These are phyloP conservation scores for Sordariomycetes sp. DNA, from an alignment of 2,329 filamentous ascomycete species.

Conservation along the genomic window DNA sequence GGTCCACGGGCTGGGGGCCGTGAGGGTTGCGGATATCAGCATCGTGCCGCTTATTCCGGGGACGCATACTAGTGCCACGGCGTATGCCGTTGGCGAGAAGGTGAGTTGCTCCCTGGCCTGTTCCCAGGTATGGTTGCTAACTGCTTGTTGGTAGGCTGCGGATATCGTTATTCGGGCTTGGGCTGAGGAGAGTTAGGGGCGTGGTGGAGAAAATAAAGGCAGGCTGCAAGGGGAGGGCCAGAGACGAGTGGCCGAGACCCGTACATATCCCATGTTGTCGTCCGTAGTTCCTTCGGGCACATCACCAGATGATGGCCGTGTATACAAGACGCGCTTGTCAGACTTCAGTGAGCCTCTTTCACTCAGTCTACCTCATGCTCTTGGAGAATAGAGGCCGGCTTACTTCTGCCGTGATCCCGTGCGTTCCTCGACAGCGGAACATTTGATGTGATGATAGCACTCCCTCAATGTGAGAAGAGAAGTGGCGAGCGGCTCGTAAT, in stretches of 20 bases:
- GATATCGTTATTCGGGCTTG: slow-evolving; percentile 5
- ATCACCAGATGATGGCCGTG: no score
- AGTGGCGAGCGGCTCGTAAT: no score
- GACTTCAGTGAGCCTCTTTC: no score
- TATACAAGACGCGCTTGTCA: no score
- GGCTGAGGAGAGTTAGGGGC: not conserved
- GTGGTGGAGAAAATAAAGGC: no score
- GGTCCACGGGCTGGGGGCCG: slow-evolving; percentile 18
- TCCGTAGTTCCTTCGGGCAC: not conserved
- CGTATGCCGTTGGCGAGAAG: slow-evolving; percentile 40
- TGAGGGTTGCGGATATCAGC: slow-evolving; percentile 17
- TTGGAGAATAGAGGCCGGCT: no score
- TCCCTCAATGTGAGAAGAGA: no score
- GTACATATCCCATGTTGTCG: not conserved
- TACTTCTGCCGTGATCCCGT: no score
- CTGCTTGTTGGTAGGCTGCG: not conserved
- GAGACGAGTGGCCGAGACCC: not conserved
- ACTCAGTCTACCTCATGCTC: no score
- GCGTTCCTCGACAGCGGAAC: no score
- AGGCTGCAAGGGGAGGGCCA: not conserved
- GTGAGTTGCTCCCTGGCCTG: slow-evolving; percentile 4
- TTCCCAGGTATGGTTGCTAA: not conserved
- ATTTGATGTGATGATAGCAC: no score
- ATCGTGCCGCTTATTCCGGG: slow-evolving; percentile 12
- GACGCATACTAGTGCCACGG: slow-evolving; percentile 32